Percentiles rank a stretch among this genome's conserved stretches.
phyloP scores from a whole-genome alignment of 2,329 filamentous ascomycete genomes.

The Cylindrodendrum hubeiense region DNA sequence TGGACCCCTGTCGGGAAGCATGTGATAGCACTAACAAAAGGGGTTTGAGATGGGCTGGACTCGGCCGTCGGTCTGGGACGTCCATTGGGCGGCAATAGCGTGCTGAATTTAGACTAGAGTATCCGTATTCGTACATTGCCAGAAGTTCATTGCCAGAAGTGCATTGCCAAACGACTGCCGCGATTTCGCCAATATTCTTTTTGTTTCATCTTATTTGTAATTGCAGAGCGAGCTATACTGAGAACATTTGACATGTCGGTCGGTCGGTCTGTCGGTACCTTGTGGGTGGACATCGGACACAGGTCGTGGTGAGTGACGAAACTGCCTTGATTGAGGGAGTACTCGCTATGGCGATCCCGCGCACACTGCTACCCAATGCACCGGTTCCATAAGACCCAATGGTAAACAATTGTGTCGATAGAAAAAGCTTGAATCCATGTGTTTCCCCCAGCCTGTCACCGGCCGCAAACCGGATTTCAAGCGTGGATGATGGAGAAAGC shows the following conservation, averaged over 20 bases:
- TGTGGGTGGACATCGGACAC: too few relatives aligned
- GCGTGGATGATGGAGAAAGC: slow-evolving; percentile 16
- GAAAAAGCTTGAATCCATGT: neutral
- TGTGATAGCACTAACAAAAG: slow-evolving; percentile 23
- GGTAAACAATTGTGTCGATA: neutral
- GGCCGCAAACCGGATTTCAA: neutral
- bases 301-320: neutral
- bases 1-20: slow-evolving; percentile 22
- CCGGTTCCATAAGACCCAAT: neutral
- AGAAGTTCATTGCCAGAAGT: too few relatives aligned
- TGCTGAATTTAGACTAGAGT: neutral
- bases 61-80: neutral
- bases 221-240: neutral
- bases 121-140: neutral
- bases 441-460: neutral
- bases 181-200: neutral
- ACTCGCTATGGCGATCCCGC: neutral
- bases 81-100: slow-evolving; percentile 1
- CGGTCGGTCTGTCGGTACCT: too few relatives aligned
- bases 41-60: slow-evolving; percentile 8
- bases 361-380: neutral
- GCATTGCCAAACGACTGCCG: neutral
- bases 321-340: neutral
- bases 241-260: too few relatives aligned
- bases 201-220: neutral